Evolutionary conservation across 1,284 basidiomycete genomes (phyloP).

Genomic region (Rhodotorula sp.): DNA sequence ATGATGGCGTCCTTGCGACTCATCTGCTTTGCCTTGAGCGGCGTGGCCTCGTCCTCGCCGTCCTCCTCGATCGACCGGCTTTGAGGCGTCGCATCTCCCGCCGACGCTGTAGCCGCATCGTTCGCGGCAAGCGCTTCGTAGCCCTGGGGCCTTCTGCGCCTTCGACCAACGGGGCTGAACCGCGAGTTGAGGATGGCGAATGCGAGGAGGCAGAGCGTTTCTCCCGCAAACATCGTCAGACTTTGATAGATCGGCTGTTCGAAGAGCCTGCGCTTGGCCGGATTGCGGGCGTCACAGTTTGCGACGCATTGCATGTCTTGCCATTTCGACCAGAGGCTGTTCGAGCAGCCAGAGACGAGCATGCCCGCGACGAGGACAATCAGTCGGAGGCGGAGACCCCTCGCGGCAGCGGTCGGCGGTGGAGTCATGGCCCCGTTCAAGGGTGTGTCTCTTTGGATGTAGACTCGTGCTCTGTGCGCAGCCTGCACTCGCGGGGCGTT

Average conservation of each 20-base stretch:
- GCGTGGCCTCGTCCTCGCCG: slow-evolving; percentile 19
- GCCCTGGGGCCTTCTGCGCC: not conserved
- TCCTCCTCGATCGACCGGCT: slow-evolving; percentile 2
- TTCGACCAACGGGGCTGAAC: not conserved
- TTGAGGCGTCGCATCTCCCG: not conserved
- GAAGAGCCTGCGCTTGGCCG: slow-evolving; percentile 23
- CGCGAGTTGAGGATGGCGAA: slow-evolving; percentile 37
- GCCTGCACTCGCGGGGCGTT: not conserved
- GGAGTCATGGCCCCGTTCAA: not conserved
- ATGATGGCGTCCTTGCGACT: slow-evolving; percentile 25
- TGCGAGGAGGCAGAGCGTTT: slow-evolving; percentile 46
- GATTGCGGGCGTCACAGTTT: slow-evolving; percentile 46
- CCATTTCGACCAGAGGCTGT: slow-evolving; percentile 47
- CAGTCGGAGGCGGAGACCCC: slow-evolving; percentile 2
- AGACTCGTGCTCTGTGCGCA: not conserved
- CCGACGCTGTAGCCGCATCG: slow-evolving; percentile 5
- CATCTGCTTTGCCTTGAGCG: slow-evolving; percentile 16
- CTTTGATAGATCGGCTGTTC: slow-evolving; percentile 44
- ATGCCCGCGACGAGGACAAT: slow-evolving; percentile 34
- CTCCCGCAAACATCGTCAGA: slow-evolving; percentile 51
- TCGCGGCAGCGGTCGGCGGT: not conserved
- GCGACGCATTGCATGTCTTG: slow-evolving; percentile 52
- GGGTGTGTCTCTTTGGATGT: not conserved
- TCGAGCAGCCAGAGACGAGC: slow-evolving; percentile 30
- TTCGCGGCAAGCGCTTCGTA: slow-evolving; percentile 8